Evolutionary conservation across 352 stramenopile species (phyloP), one percentile per base, ranked within the genome.

Genomic region (Phytophthora litchii): DNA sequence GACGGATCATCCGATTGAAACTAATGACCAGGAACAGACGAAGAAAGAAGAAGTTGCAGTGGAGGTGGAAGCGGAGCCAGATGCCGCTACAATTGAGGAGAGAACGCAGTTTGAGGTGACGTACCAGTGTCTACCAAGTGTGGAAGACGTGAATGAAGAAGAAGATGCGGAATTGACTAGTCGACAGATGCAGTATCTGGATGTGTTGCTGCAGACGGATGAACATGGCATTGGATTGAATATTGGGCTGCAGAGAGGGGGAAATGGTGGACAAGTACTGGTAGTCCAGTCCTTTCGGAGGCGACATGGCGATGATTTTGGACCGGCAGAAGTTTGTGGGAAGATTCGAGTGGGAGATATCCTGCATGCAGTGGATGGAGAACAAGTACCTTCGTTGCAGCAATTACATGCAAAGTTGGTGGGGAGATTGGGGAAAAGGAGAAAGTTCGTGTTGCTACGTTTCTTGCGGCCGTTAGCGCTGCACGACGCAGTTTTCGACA

Each of bases 181-280:
- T 13, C 44, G 32, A 44, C 31, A 27, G n/a, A 56, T 72, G 52
- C 51, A 69, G 36, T 76, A 58, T 25, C 40, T 66, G 36, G 80
- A 89, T 27, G 78, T 89, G 29, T 34, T 89, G 37, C 56, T 89
- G 27, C 76, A 78, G 40, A 56, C 69, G 3, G 80, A 88, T 52
- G 59, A 20, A 1, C 27, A 72, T 16, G 80, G 80, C 0, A 45
- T 89, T 27, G 80, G 80, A 0, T 48, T 89, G 5, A 76, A 82
- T 42, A 51, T 89, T 4, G 43, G 48, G 8, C 7, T 70, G 12
- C 19, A 8, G 4, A 29, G 14, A 11, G 29, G 45, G 6, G 32
- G 34, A 9, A 29, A 25, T 7, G 27, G 12, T 3, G 17, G 31
- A 32, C 23, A 47, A 5, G 11, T 49, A 7, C 27, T 78, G 3